A percentile compares a stretch with the other conserved stretches of the same genome.
phyloP scores from a whole-genome alignment of 768 basidiomycete genomes.

The Xerocomellus amylosporus region DNA sequence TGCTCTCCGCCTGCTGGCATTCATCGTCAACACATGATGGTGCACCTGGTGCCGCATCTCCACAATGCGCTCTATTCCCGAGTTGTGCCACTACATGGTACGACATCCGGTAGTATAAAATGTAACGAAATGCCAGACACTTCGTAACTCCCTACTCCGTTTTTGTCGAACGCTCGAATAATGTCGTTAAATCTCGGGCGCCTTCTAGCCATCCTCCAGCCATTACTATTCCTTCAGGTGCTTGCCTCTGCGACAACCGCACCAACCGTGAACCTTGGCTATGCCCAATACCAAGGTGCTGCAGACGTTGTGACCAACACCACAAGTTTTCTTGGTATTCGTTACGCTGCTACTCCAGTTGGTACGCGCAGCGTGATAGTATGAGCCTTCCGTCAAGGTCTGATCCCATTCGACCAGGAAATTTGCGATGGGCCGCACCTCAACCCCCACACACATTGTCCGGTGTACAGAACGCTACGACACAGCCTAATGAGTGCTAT shows the following conservation, averaged over 20 bases:
- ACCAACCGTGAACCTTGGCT: slow-evolving; percentile 3
- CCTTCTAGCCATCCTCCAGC: neutral
- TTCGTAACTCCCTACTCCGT: neutral
- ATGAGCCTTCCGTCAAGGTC: neutral
- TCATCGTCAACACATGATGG: too few relatives aligned
- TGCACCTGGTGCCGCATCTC: too few relatives aligned
- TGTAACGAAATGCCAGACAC: neutral
- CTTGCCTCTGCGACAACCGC: neutral
- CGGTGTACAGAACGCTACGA: neutral
- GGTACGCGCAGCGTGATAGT: neutral
- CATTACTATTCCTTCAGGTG: neutral
- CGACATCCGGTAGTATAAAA: neutral
- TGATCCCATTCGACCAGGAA: neutral
- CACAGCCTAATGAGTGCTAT: neutral
- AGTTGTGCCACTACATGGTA: neutral
- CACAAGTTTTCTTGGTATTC: slow-evolving; percentile 3
- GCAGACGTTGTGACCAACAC: neutral
- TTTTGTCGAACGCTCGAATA: neutral
- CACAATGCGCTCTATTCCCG: neutral
- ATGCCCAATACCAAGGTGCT: slow-evolving; percentile 7
- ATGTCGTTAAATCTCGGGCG: neutral
- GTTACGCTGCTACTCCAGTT: slow-evolving; percentile 7
- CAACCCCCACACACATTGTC: neutral
- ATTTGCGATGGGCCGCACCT: slow-evolving; percentile 5
- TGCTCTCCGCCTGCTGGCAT: too few relatives aligned